phyloP scores from a whole-genome alignment of 2,329 filamentous ascomycete species.

The Eutypella sp. region DNA sequence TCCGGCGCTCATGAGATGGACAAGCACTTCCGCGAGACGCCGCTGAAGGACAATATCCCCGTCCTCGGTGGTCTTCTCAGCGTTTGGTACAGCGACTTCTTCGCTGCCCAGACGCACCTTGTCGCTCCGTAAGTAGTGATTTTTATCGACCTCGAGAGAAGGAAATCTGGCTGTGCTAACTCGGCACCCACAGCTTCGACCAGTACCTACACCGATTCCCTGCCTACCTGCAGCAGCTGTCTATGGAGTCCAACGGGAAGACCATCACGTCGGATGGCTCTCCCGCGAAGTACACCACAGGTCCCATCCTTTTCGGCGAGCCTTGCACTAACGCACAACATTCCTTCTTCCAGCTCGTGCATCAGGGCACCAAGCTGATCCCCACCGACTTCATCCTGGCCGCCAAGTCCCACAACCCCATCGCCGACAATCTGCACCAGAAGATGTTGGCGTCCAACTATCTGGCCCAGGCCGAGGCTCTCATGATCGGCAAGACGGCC shows the following conservation, averaged over 20 bases:
- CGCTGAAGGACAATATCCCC: slow-evolving; percentile 92
- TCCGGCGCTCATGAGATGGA: slow-evolving; percentile 96
- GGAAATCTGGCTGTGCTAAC: slow-evolving; percentile 2
- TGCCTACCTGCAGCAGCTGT: slow-evolving; percentile 96
- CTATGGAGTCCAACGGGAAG: slow-evolving; percentile 99
- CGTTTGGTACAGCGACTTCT: slow-evolving; percentile 99
- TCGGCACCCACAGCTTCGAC: slow-evolving; percentile 67
- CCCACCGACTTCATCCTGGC: slow-evolving; percentile 97
- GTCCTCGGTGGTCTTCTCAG: slow-evolving; percentile 86
- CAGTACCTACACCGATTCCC: slow-evolving; percentile 99
- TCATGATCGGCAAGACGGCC: slow-evolving; percentile 86
- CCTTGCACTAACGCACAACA: slow-evolving; percentile 98
- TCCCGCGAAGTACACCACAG: slow-evolving; percentile 95
- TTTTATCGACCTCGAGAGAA: too few species aligned
- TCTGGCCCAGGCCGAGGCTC: slow-evolving; percentile 80
- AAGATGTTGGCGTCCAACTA: slow-evolving; percentile 93
- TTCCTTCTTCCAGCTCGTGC: slow-evolving; percentile 99
- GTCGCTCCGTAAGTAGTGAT: slow-evolving; percentile 75
- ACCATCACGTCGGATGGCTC: slow-evolving; percentile 84
- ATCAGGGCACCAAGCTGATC: slow-evolving; percentile 98
- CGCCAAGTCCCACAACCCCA: slow-evolving; percentile 93
- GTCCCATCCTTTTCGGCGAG: slow-evolving; percentile 93
- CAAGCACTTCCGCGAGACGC: slow-evolving; percentile 90
- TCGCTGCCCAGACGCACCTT: slow-evolving; percentile 94
- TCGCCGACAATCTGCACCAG: slow-evolving; percentile 89